phyloP scores from a whole-genome alignment of 495 filamentous ascomycete genomes.

The Aspergillus coremiiformis region DNA sequence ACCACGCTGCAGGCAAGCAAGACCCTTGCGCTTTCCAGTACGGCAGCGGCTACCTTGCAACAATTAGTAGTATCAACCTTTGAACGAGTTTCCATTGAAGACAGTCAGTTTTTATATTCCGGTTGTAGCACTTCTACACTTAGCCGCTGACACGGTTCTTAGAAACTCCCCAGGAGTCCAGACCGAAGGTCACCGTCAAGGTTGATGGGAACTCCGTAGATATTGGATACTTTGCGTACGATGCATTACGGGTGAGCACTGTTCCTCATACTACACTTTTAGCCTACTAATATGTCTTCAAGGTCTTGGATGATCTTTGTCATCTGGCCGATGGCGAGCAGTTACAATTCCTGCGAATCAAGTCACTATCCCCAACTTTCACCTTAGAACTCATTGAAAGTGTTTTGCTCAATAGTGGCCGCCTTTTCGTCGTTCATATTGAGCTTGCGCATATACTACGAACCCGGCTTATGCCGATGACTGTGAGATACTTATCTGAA shows the following conservation, averaged over 20 bases:
- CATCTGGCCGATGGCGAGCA: slow-evolving; percentile 76
- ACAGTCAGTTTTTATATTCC: slow-evolving; percentile 37
- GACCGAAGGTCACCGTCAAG: slow-evolving; percentile 27
- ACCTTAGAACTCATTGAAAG: slow-evolving; percentile 89
- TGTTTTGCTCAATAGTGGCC: slow-evolving; percentile 73
- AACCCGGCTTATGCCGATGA: slow-evolving; percentile 74
- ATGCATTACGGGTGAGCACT: slow-evolving; percentile 64
- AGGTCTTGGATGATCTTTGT: slow-evolving; percentile 86
- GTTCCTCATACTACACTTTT: neutral
- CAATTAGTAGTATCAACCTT: slow-evolving; percentile 89
- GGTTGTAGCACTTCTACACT: slow-evolving; percentile 21
- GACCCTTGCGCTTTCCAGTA: slow-evolving; percentile 85
- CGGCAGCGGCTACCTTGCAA: slow-evolving; percentile 88
- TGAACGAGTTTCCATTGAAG: slow-evolving; percentile 80
- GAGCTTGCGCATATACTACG: slow-evolving; percentile 76
- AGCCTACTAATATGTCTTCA: slow-evolving; percentile 15
- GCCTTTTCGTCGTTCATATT: slow-evolving; percentile 66
- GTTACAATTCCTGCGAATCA: slow-evolving; percentile 69
- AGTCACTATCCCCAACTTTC: slow-evolving; percentile 68
- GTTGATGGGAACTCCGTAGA: slow-evolving; percentile 53
- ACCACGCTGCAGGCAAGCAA: slow-evolving; percentile 84
- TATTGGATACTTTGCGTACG: slow-evolving; percentile 69
- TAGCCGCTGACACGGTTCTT: slow-evolving; percentile 43
- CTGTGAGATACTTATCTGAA: slow-evolving; percentile 70
- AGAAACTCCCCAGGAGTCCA: slow-evolving; percentile 47